Evolutionary conservation across 352 stramenopile genomes (phyloP).

Genomic region (Albugo candida): DNA sequence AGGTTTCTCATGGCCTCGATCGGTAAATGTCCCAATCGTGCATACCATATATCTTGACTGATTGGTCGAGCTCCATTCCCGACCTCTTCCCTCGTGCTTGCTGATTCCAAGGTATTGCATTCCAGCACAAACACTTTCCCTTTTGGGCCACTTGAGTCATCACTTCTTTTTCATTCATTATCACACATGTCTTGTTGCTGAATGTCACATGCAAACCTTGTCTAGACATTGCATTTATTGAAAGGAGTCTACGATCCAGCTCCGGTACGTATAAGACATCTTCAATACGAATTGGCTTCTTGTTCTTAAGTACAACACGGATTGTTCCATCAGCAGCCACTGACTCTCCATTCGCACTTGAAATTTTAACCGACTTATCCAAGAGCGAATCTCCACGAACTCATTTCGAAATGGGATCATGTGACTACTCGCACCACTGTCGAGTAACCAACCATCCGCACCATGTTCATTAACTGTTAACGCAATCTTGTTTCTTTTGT

Average conservation of each 20-base stretch:
- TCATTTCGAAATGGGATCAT: conserved; percentile 6
- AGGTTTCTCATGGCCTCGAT: no score
- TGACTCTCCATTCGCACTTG: conserved; percentile 3
- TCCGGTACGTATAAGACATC: conserved; percentile 9
- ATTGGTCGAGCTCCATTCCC: no score
- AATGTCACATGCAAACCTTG: background rate
- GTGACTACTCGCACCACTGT: conserved; percentile 11
- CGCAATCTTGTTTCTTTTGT: background rate
- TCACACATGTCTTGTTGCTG: no score
- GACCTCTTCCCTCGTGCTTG: no score
- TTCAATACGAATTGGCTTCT: conserved; percentile 5
- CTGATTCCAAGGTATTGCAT: no score
- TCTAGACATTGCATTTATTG: background rate
- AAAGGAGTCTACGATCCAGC: conserved; percentile 10
- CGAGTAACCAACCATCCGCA: conserved; percentile 1
- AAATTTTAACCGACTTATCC: conserved; percentile 1
- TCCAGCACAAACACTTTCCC: no score
- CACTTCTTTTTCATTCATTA: no score
- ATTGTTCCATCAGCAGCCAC: conserved; percentile 4
- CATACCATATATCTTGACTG: no score
- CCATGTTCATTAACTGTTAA: no score
- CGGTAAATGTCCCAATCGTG: no score
- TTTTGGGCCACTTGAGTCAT: no score
- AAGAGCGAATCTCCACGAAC: conserved; percentile 1
- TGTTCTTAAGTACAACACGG: background rate